These are phyloP conservation scores for Psilocybe tampanensis DNA, from an alignment of 768 basidiomycete genomes.

Conservation along the genomic window DNA sequence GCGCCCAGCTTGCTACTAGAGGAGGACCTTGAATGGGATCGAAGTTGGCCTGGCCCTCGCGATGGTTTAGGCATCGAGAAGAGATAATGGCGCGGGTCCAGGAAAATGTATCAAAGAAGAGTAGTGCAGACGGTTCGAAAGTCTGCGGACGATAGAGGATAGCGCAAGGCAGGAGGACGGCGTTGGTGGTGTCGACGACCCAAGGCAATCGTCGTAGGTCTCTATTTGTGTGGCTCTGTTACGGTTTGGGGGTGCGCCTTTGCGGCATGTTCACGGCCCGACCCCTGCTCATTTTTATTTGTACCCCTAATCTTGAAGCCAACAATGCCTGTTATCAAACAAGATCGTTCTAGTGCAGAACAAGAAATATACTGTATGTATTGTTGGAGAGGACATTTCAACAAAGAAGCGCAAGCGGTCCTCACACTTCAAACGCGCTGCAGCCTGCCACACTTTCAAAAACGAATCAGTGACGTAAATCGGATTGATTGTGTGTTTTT, in stretches of 20 bases:
- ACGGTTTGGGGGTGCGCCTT: background rate
- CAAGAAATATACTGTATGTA: no score
- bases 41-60: slow-evolving; percentile 49
- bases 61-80: slow-evolving; percentile 44
- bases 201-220: background rate
- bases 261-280: slow-evolving; percentile 1
- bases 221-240: slow-evolving; percentile 16
- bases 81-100: background rate
- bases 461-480: background rate
- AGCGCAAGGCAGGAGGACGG: background rate
- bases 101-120: background rate
- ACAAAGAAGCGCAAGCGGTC: no score
- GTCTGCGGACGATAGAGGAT: background rate
- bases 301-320: background rate
- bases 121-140: background rate
- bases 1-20: slow-evolving; percentile 61
- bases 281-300: background rate
- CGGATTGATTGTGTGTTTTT: background rate
- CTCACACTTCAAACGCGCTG: no score
- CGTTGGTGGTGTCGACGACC: background rate
- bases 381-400: no score
- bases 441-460: background rate
- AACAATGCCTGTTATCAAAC: no score
- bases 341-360: no score
- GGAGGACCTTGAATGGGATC: slow-evolving; percentile 65